These are phyloP conservation scores for Eucalyptus curtisii DNA, from an alignment of 345 rosid genomes.

Conservation along the genomic window DNA sequence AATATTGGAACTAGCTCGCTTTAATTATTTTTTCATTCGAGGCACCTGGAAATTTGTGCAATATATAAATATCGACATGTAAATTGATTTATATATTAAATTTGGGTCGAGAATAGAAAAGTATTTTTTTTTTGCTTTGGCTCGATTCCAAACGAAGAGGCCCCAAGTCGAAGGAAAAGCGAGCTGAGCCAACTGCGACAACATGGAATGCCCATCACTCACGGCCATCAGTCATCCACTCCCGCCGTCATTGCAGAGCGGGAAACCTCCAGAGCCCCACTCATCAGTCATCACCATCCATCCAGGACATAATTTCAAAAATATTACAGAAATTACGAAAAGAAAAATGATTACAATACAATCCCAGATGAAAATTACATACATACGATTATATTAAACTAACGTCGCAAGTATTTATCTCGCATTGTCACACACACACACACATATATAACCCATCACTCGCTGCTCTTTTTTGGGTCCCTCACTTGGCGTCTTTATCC, in stretches of 20 bases:
- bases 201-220: neutral
- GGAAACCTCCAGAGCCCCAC: neutral
- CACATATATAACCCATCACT: neutral
- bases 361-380: neutral
- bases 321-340: neutral
- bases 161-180: neutral
- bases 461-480: conserved; percentile 38
- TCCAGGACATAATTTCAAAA: neutral
- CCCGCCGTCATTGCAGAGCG: neutral
- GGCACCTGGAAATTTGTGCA: neutral
- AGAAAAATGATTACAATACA: neutral
- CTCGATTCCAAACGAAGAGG: neutral
- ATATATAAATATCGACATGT: neutral
- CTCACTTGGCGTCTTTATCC: conserved; percentile 38
- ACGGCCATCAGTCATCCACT: neutral
- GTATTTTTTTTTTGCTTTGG: neutral
- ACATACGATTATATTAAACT: neutral
- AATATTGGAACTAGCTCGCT: neutral
- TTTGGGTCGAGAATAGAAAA: neutral
- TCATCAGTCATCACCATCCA: neutral
- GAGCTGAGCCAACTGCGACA: neutral
- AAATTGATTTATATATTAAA: neutral
- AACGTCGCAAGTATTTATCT: neutral
- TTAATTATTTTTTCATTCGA: neutral
- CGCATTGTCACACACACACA: neutral